Percentiles rank a stretch among this genome's conserved stretches.
phyloP scores from a whole-genome alignment of 2,329 filamentous ascomycete genomes.

The Cordyceps pruinosa region DNA sequence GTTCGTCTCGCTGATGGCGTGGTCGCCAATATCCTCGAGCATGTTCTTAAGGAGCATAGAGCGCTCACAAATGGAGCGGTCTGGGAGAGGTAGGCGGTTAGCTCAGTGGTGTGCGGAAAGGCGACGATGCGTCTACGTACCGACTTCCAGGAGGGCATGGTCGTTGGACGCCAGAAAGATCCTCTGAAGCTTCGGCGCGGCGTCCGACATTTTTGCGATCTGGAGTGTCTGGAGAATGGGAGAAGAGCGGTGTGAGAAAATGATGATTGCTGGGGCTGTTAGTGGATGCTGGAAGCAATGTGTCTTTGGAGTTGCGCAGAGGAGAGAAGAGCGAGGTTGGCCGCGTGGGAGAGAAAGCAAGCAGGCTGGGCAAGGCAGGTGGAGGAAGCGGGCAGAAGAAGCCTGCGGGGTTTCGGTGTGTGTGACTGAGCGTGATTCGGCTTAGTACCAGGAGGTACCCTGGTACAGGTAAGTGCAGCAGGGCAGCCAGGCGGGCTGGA shows the following conservation, averaged over 20 bases:
- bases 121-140: conserved; percentile 27
- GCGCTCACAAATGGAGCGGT: conserved; percentile 79
- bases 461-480: too few species aligned
- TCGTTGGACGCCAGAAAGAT: conserved; percentile 48
- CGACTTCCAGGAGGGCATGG: conserved; percentile 37
- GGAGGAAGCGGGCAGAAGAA: conserved; percentile 9
- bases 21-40: conserved; percentile 82
- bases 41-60: conserved; percentile 97
- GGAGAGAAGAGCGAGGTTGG: too few species aligned
- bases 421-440: not conserved
- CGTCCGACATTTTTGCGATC: conserved; percentile 15
- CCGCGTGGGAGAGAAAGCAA: not conserved
- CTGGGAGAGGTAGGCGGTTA: conserved; percentile 34
- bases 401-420: conserved; percentile 3
- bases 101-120: not conserved
- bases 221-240: not conserved
- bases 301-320: not conserved
- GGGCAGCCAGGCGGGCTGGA: not conserved
- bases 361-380: not conserved
- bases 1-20: conserved; percentile 46
- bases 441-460: too few species aligned
- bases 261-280: not conserved
- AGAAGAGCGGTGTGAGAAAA: not conserved
- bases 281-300: not conserved
- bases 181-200: conserved; percentile 23